phyloP scores from a whole-genome alignment of 768 basidiomycete genomes.

The Podaxis sp. region DNA sequence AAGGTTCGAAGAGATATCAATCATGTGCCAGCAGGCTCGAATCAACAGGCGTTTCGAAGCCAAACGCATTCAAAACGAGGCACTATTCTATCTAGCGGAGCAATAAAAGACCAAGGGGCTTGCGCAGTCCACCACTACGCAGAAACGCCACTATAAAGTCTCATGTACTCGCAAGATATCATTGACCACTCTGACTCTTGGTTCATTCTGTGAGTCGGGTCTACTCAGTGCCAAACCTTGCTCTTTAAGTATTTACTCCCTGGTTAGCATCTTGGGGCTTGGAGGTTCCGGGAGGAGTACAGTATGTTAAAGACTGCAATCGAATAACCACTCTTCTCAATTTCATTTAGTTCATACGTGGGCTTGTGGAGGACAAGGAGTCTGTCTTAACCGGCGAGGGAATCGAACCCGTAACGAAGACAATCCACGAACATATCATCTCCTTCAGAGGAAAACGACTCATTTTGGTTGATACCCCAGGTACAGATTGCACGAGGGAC shows the following conservation, averaged over 20 bases:
- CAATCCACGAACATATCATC: background rate
- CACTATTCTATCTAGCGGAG: no score
- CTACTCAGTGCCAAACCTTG: no score
- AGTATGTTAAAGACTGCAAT: background rate
- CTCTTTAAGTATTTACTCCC: background rate
- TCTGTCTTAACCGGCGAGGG: background rate
- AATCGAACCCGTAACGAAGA: background rate
- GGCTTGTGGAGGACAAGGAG: background rate
- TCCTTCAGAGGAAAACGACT: background rate
- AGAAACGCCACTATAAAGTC: no score
- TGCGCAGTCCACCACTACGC: no score
- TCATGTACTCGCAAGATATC: no score
- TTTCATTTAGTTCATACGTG: background rate
- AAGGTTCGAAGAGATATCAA: no score
- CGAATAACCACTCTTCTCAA: background rate
- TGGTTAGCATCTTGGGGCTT: background rate
- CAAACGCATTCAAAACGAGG: no score
- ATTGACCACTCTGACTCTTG: no score
- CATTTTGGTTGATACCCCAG: background rate
- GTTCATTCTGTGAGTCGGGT: no score
- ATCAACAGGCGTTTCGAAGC: no score
- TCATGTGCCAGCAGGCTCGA: no score
- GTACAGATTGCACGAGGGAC: background rate
- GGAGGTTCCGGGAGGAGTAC: background rate
- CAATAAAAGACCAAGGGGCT: no score